Evolutionary conservation across 371 early-diverging fungal genomes (phyloP), one percentile per base, ranked within the genome.

Genomic region (Mycotypha africana): DNA sequence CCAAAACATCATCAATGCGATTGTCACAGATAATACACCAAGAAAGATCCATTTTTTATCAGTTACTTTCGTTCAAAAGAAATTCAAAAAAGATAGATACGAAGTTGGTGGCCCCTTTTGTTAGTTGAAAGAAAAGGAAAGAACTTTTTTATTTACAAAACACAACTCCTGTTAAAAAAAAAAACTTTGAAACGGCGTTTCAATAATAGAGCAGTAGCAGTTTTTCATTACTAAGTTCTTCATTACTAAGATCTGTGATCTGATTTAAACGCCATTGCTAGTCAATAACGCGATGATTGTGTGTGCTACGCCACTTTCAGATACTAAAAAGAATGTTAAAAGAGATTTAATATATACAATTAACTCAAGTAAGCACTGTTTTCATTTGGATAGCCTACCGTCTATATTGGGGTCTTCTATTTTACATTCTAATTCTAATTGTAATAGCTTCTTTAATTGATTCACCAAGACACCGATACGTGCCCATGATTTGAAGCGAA

Each of bases 401-500:
- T 82, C 77, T 56, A 78, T 17, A 9, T 62, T 56, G 0, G 91
- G 88, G 21, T 88, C 70, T 22, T 78, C 79, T 47, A 92, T 74
- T 67, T 90, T 91, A 24, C 66, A 60, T 12, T 80, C 78, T 32
- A 92, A 57, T 30, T 79, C 70, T 23, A 75, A 61, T 41, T 86
- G 86, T 24, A 92, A 57, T 37, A 89, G 54, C 35, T 71, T 53
- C 28, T 87, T 80, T 17, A 92, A 49, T 15, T 84, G 86, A 50
- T 85, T 84, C 19, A 88, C 84, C 15, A 92, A 69, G 2, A 85
- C 86, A 4, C 86, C 86, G 35, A 90, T 83, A 25, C 92, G 67
- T 10, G 91, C 85, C 81, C 86, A 89, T 12, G 91, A 87, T 30
- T 84, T 74, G 53, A 89, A 74, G 49, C 77, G 73, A 35, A 79